Percentiles rank a stretch among this genome's conserved stretches.
Conservation (phyloP, 805 yeast species). For the Cyberlindnera xishuangbannaensis region DNA sequence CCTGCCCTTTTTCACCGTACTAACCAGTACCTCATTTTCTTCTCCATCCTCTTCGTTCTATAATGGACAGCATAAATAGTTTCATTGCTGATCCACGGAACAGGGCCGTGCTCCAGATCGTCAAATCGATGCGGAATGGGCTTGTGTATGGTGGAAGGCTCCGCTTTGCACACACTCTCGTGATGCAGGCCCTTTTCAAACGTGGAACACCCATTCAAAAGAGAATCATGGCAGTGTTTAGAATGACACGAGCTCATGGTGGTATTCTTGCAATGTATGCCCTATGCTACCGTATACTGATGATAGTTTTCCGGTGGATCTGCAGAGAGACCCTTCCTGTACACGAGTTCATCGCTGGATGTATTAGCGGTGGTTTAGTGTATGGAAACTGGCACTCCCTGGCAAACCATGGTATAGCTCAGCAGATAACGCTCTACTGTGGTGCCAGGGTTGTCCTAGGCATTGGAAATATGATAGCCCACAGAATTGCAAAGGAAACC, state of each 20-base stretch:
- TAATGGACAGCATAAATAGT: conserved; percentile 21
- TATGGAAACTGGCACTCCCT: conserved; percentile 31
- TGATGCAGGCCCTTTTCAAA: conserved; percentile 48
- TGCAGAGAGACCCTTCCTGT: conserved; percentile 18
- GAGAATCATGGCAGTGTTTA: conserved; percentile 40
- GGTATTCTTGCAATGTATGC: conserved; percentile 52
- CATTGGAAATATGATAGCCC: conserved; percentile 32
- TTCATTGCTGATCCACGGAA: conserved; percentile 29
- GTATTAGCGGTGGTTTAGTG: conserved; percentile 34
- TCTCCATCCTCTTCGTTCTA: too few relatives aligned
- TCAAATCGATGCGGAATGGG: conserved; percentile 38
- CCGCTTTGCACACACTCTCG: conserved; percentile 59
- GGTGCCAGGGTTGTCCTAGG: conserved; percentile 65
- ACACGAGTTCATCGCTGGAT: conserved; percentile 30
- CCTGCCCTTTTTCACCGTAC: too few relatives aligned
- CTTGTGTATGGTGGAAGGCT: conserved; percentile 56
- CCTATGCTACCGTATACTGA: conserved; percentile 39
- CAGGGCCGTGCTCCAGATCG: conserved; percentile 30
- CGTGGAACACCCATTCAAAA: conserved; percentile 28
- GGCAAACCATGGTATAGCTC: conserved; percentile 47
- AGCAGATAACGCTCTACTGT: conserved; percentile 70
- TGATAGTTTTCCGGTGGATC: conserved; percentile 25
- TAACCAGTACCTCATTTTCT: too few relatives aligned
- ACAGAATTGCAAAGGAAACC: conserved; percentile 12
- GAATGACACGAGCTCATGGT: conserved; percentile 52